phyloP scores from a whole-genome alignment of 1,284 basidiomycete species.

The Peniophora sp. region DNA sequence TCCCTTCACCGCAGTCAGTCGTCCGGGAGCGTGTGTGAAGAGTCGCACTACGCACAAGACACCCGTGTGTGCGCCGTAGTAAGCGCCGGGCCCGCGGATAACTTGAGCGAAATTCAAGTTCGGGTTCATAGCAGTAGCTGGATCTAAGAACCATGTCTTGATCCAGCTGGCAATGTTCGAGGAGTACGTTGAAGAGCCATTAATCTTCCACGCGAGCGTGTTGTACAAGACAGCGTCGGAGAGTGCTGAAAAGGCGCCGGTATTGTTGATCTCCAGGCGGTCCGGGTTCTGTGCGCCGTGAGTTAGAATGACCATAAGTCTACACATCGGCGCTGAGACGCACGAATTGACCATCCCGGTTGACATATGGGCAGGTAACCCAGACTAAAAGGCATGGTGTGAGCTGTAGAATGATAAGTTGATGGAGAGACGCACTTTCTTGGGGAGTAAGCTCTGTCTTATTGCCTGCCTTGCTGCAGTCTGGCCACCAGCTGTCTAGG shows the following conservation, averaged over 20 bases:
- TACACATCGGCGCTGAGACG: constrained; percentile 14
- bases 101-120: constrained; percentile 63
- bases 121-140: constrained; percentile 56
- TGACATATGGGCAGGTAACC: constrained; percentile 39
- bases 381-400: constrained; percentile 18
- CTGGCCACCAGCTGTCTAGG: constrained; percentile 55
- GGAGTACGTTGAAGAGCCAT: constrained; percentile 28
- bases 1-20: constrained; percentile 23
- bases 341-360: constrained; percentile 45
- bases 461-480: constrained; percentile 33
- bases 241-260: constrained; percentile 43
- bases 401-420: not conserved
- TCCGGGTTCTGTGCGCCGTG: constrained; percentile 37
- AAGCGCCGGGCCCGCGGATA: constrained; percentile 48
- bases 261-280: constrained; percentile 40
- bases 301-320: too few relatives aligned
- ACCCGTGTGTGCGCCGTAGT: constrained; percentile 49
- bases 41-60: constrained; percentile 27
- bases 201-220: constrained; percentile 45
- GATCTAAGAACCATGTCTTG: constrained; percentile 52
- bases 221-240: constrained; percentile 59
- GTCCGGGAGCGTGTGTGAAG: not conserved
- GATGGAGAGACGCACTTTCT: constrained; percentile 27
- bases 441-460: constrained; percentile 38
- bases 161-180: constrained; percentile 38